Percentiles rank a stretch among this genome's conserved stretches.
These are phyloP conservation scores for Kazachstania psychrophila DNA, from an alignment of 805 yeast species.

Conservation along the genomic window DNA sequence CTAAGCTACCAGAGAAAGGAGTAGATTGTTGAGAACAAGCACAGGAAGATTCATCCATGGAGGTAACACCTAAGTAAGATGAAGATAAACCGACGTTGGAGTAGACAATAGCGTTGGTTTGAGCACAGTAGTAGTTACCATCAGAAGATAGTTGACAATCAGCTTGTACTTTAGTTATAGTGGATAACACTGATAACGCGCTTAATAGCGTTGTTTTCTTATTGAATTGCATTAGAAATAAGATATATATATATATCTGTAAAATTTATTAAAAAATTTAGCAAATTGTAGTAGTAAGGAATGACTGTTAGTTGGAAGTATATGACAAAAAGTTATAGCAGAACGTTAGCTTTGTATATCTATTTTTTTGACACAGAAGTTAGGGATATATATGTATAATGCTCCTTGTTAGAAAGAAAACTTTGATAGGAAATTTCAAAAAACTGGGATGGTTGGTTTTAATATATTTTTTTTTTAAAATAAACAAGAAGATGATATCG, in stretches of 20 bases:
- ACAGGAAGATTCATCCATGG: conserved; percentile 66
- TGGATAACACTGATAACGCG: conserved; percentile 4
- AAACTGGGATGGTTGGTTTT: too few relatives aligned
- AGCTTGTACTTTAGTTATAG: conserved; percentile 21
- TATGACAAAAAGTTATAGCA: neutral
- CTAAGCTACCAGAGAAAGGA: conserved; percentile 53
- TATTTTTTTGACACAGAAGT: too few relatives aligned
- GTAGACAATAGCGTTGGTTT: conserved; percentile 59
- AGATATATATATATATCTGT: neutral
- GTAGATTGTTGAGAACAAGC: conserved; percentile 50
- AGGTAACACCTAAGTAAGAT: conserved; percentile 67
- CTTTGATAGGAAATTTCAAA: too few relatives aligned
- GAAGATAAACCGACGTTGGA: conserved; percentile 77
- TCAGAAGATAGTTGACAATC: conserved; percentile 35
- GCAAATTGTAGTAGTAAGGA: too few relatives aligned
- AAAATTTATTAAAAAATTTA: neutral
- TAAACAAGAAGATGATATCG: too few relatives aligned
- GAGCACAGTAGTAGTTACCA: conserved; percentile 81
- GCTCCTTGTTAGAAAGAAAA: too few relatives aligned
- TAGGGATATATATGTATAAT: too few relatives aligned
- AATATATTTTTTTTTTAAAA: too few relatives aligned
- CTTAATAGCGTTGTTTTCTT: conserved; percentile 1
- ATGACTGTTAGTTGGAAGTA: conserved; percentile 10
- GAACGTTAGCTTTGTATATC: too few relatives aligned
- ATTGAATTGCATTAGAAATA: conserved; percentile 2